phyloP scores from a whole-genome alignment of 2,329 filamentous ascomycete species.

The Arthrobotrys conoides region DNA sequence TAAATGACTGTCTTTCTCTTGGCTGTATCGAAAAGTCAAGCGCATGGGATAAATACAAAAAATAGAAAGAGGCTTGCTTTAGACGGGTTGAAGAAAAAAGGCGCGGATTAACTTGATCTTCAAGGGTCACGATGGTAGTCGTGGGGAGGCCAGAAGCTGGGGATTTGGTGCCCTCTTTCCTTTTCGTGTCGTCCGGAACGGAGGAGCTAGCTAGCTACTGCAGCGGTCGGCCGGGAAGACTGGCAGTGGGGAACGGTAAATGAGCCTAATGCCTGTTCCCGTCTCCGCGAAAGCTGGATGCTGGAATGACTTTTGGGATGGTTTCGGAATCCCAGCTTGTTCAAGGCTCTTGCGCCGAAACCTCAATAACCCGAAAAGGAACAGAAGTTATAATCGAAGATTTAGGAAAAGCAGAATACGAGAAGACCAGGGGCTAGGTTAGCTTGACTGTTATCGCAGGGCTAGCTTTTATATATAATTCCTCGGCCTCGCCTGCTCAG shows the following conservation, averaged over 20 bases:
- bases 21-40: slow-evolving; percentile 9
- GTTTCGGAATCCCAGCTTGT: slow-evolving; percentile 12
- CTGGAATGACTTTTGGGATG: slow-evolving; percentile 26
- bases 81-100: slow-evolving; percentile 38
- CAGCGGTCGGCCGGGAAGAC: slow-evolving; percentile 57
- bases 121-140: slow-evolving; percentile 53
- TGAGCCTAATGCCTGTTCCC: slow-evolving; percentile 53
- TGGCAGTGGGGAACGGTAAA: slow-evolving; percentile 46
- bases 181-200: slow-evolving; percentile 38
- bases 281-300: slow-evolving; percentile 49
- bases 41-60: slow-evolving; percentile 60
- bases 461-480: slow-evolving; percentile 32
- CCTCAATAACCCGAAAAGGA: slow-evolving; percentile 5
- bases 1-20: slow-evolving; percentile 21
- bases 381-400: slow-evolving; percentile 1
- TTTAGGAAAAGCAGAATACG: slow-evolving; percentile 29
- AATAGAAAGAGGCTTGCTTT: slow-evolving; percentile 52
- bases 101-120: slow-evolving; percentile 56
- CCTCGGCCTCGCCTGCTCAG: slow-evolving; percentile 5
- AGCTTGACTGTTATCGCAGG: slow-evolving; percentile 30
- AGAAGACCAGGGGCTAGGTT: background rate
- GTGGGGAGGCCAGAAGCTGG: slow-evolving; percentile 50
- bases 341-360: slow-evolving; percentile 17
- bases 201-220: slow-evolving; percentile 29
- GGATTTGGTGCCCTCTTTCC: slow-evolving; percentile 23